These are phyloP conservation scores for Maudiozyma bulderi DNA, from an alignment of 805 yeast species.

Conservation along the genomic window DNA sequence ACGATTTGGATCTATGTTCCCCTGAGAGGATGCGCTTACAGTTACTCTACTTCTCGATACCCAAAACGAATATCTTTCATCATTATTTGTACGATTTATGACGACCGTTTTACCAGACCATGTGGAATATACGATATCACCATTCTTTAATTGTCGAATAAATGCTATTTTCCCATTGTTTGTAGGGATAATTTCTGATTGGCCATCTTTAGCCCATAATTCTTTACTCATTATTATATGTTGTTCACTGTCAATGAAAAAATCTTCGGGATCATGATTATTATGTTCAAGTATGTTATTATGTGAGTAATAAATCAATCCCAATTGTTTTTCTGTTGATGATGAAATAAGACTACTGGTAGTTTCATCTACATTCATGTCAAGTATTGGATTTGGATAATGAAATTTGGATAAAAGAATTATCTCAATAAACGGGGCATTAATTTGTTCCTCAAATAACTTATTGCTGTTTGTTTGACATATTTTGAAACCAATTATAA, in stretches of 20 bases:
- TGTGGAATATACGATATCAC: conserved; percentile 7
- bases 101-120: conserved; percentile 21
- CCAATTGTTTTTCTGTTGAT: conserved; percentile 8
- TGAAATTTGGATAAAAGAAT: conserved; percentile 7
- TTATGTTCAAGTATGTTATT: not conserved
- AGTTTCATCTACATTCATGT: conserved; percentile 5
- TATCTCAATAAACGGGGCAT: not conserved
- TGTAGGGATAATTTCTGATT: not conserved
- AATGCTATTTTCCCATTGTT: conserved; percentile 12
- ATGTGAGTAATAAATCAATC: not conserved
- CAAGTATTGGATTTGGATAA: conserved; percentile 25
- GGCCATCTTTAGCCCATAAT: not conserved
- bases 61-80: conserved; percentile 1
- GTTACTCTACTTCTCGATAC: conserved; percentile 17
- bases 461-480: not conserved
- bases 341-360: conserved; percentile 11
- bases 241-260: not conserved
- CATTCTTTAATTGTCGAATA: conserved; percentile 4
- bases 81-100: conserved; percentile 1
- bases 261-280: not conserved
- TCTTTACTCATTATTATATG: not conserved
- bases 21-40: conserved; percentile 19
- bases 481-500: conserved; percentile 19
- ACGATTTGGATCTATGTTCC: conserved; percentile 10
- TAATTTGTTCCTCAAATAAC: not conserved